A percentile compares a stretch with the other conserved stretches of the same genome.
Conservation (phyloP, 2,329 filamentous ascomycete species). For the Emmonsia crescens region DNA sequence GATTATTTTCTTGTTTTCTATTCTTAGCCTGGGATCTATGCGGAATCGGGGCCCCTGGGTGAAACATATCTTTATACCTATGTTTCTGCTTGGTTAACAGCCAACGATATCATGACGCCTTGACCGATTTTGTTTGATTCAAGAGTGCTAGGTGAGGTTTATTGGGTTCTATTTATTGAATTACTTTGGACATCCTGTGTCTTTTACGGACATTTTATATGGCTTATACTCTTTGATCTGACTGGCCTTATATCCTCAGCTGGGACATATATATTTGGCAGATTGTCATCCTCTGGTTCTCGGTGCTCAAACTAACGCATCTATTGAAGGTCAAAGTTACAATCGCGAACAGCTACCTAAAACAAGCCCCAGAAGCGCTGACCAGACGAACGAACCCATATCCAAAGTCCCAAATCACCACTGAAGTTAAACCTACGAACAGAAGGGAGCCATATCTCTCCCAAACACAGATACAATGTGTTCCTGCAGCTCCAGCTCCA, state of each 20-base stretch:
- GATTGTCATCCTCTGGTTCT: background rate
- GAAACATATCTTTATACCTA: background rate
- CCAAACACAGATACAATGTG: background rate
- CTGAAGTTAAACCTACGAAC: background rate
- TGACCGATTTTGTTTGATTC: background rate
- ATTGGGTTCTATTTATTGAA: background rate
- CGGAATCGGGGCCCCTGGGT: background rate
- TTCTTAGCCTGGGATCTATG: background rate
- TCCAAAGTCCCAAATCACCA: background rate
- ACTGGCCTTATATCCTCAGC: background rate
- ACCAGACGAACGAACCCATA: background rate
- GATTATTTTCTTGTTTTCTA: background rate
- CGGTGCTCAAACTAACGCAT: background rate
- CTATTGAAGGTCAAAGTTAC: background rate
- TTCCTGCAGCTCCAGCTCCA: constrained; percentile 10
- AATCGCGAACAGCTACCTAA: background rate
- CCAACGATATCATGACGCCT: background rate
- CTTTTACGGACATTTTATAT: background rate
- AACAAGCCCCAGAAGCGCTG: no score
- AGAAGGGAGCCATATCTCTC: background rate
- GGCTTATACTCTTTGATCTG: background rate
- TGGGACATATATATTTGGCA: background rate
- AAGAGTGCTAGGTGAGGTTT: background rate
- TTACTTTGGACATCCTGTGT: background rate
- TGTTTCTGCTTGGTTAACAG: background rate